Percentiles rank a stretch among this genome's conserved stretches.
Conservation (phyloP, 2,329 filamentous ascomycete genomes). For the Epichloe scottii region DNA sequence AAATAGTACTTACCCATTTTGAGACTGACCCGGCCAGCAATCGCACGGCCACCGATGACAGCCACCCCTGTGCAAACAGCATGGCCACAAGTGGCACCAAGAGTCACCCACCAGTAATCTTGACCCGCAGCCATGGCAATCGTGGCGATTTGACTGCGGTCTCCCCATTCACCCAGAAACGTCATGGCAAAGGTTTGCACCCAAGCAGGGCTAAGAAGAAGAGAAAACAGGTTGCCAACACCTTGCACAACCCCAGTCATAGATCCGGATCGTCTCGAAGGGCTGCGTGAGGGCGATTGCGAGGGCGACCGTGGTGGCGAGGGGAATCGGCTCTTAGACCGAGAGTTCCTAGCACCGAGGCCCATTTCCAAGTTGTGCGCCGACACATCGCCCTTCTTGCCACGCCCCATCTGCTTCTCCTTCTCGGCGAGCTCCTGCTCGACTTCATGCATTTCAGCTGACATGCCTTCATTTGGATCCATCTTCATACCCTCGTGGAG, state of each 20-base stretch:
- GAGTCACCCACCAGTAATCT: conserved; percentile 97
- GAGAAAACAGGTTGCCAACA: conserved; percentile 71
- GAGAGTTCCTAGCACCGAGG: conserved; percentile 54
- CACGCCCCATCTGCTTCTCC: conserved; percentile 59
- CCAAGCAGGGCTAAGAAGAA: conserved; percentile 91
- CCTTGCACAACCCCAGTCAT: conserved; percentile 41
- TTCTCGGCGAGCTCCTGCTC: conserved; percentile 90
- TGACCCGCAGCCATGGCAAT: conserved; percentile 98
- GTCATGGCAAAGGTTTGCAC: conserved; percentile 99
- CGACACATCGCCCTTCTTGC: conserved; percentile 41
- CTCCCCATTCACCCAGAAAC: conserved; percentile 95
- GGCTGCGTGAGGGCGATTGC: conserved; percentile 54
- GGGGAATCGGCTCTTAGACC: conserved; percentile 64
- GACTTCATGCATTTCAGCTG: conserved; percentile 96
- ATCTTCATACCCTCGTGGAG: conserved; percentile 80
- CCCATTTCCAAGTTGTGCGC: conserved; percentile 73
- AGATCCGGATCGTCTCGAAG: conserved; percentile 31
- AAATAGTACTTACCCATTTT: conserved; percentile 66
- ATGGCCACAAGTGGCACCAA: conserved; percentile 78
- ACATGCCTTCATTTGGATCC: conserved; percentile 78
- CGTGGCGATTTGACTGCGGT: conserved; percentile 93
- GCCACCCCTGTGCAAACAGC: conserved; percentile 82
- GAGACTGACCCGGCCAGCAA: conserved; percentile 88
- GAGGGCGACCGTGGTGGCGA: conserved; percentile 71
- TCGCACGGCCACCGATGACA: conserved; percentile 81